Evolutionary conservation across 2,329 filamentous ascomycete genomes (phyloP).

Genomic region (Phialophora verrucosa): DNA sequence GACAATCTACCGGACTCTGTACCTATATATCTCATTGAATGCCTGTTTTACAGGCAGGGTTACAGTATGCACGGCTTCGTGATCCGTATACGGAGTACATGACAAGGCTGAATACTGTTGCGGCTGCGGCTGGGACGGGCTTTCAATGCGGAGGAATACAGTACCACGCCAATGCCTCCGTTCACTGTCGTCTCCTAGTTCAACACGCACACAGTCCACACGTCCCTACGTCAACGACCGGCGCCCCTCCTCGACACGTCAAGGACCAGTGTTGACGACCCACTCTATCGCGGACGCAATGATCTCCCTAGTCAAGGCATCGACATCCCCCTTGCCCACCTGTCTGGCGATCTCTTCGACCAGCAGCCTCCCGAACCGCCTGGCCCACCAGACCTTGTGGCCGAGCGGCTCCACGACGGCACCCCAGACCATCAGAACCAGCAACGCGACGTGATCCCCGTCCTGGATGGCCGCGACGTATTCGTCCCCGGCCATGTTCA

Average conservation of each 20-base stretch:
- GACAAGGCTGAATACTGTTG: no score
- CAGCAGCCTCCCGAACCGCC: constrained; percentile 29
- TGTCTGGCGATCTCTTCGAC: constrained; percentile 29
- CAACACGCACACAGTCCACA: no score
- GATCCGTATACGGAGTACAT: no score
- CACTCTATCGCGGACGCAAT: constrained; percentile 3
- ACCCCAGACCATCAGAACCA: constrained; percentile 37
- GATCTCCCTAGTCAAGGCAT: constrained; percentile 9
- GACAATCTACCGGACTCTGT: no score
- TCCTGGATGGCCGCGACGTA: constrained; percentile 31
- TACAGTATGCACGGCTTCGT: no score
- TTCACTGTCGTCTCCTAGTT: no score
- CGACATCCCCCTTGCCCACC: not conserved
- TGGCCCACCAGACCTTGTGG: constrained; percentile 34
- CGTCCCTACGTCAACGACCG: no score
- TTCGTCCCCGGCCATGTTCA: constrained; percentile 35
- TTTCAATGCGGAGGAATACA: no score
- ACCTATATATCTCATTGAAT: no score
- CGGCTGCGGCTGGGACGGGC: no score
- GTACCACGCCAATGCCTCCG: no score
- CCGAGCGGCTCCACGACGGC: constrained; percentile 30
- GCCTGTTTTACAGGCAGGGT: no score
- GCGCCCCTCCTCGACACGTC: not conserved
- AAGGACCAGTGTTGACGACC: not conserved
- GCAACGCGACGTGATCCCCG: constrained; percentile 28